Base-by-base conservation (phyloP, 2,329 filamentous ascomycete genomes). In the Fusarium anthophilum region DNA sequence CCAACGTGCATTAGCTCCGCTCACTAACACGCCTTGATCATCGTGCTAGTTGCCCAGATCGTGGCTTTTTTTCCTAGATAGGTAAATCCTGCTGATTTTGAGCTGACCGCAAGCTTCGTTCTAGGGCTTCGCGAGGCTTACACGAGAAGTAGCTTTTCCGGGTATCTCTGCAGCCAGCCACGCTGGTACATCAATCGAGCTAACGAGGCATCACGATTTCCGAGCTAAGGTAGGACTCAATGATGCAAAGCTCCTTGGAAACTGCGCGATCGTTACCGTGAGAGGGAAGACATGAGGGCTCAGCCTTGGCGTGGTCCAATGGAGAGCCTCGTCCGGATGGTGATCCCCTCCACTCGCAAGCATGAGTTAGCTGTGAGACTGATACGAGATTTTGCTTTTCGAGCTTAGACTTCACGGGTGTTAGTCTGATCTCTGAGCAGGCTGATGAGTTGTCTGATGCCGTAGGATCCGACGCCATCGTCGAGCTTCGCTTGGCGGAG, bases 301-400 rank as follows among this genome's bases (percentile, higher is more conserved):
- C 66, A 70, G 66, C 51, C 66, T 66, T n/a, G 32, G 38, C 13
- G n/a, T 35, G 20, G 47, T 53, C 71, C 71, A 74, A 74, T 74
- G 38, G 63, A 58, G 53, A 59, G 48, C 47, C 37, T 47, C 22
- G 35, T 32, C 38, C n/a, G 15, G 32, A 14, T 47, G 57, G 35
- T 54, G 59, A 70, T 60, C 47, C 30, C 66, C 45, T 66, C 59
- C 58, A 44, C 32, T 35, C 13, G 26, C 32, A 17, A 47, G 17
- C 54, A 35, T 35, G 62, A 24, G 55, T 62, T 69, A 39, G 59
- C 55, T 24, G 53, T 50, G n/a, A 43, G 28, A 43, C 20, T 56
- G 35, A 70, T 70, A 70, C 66, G 66, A 70, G 47, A 37, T 54
- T 44, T n/a, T 41, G 37, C 13, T 35, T 47, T 28, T 45, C 28